Evolutionary conservation across 768 basidiomycete species (phyloP), one percentile per base, ranked within the genome.

Genomic region (Pleurotus salmoneostramineus): DNA sequence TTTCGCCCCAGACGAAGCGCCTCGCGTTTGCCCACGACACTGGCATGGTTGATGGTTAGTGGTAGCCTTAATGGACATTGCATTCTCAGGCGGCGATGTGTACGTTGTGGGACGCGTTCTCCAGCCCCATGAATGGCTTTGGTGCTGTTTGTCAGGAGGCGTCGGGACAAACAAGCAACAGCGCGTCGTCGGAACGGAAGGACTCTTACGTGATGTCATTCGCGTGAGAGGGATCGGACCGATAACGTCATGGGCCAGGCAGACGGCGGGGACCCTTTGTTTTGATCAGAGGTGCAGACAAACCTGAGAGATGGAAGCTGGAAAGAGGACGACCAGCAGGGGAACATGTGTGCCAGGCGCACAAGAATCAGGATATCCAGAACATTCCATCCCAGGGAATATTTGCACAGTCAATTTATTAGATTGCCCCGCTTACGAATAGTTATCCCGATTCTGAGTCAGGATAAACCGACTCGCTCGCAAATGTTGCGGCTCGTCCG

Each of bases 1-100:
- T 59, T 45, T 54, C 60, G 54, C 63, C 63, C 65, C 64, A 63
- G 35, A 65, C 56, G 36, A 62, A 61, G 36, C 32, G 40, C 54
- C 65, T 56, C 45, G 34, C 55, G 7, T 52, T 52, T 12, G 32
- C 14, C 27, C n/a, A 32, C 15, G 52, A 27, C 15, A 35, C 34
- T 12, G 52, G 32, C 21, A 55, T 45, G 5, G 44, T 17, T 1
- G 44, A 17, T 6, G 15, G 11, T 17, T 6, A 6, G 10, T 40
- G n/a, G 37, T 3, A 40, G 3, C 37, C 10, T 27, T 27, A 3
- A 1, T 40, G 37, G 8, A n/a, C 37, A 40, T 40, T 8, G 37
- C 2, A 40, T 40, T n/a, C 37, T 40, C 37, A 27, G 21, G 21
- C 21, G 21, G 21, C 21, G 21, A 27, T 27, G 21, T n/a, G 37